Evolutionary conservation across 768 basidiomycete species (phyloP).

Genomic region (Hirschioporus abietinus): DNA sequence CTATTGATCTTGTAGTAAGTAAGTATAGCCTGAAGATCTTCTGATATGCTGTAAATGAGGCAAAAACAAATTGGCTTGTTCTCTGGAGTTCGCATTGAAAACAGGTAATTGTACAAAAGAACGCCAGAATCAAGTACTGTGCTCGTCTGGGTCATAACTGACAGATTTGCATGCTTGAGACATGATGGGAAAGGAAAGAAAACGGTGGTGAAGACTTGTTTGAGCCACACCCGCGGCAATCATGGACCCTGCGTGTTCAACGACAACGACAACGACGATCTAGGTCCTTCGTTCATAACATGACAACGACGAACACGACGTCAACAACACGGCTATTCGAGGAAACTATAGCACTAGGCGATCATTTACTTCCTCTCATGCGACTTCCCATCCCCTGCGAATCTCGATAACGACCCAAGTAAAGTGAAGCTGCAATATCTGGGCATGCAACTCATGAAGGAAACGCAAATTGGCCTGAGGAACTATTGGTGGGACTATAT

Average conservation of each 20-base stretch:
- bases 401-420: neutral
- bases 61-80: neutral
- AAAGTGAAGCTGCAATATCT: neutral
- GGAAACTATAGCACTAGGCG: neutral
- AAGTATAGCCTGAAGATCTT: neutral
- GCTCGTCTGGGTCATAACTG: neutral
- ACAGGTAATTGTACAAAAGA: too few relatives aligned
- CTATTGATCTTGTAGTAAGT: neutral
- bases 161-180: neutral
- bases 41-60: too few relatives aligned
- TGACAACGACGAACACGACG: neutral
- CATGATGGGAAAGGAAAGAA: neutral
- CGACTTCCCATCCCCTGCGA: neutral
- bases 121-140: neutral
- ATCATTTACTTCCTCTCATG: neutral
- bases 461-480: neutral
- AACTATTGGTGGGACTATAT: neutral
- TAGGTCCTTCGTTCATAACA: neutral
- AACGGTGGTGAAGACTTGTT: neutral
- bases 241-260: neutral
- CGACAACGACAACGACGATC: neutral
- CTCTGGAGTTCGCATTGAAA: too few relatives aligned
- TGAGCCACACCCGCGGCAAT: neutral
- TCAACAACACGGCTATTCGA: too few relatives aligned
- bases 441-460: neutral